phyloP scores from a whole-genome alignment of 1,139 yeast species.

The Diutina catenulata region DNA sequence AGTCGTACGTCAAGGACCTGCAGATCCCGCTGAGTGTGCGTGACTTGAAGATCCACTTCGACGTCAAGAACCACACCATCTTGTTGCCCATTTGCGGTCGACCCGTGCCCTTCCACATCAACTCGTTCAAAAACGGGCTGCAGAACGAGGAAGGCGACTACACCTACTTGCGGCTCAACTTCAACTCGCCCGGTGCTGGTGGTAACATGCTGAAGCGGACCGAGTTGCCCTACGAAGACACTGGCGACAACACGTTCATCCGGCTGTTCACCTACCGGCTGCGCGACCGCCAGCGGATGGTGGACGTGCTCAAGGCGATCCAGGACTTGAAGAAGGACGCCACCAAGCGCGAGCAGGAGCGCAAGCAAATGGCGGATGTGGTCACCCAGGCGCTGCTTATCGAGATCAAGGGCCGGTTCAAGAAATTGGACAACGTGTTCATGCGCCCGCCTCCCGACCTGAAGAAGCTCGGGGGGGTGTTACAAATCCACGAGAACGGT shows the following conservation, averaged over 20 bases:
- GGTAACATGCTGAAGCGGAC: slow-evolving; percentile 57
- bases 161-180: slow-evolving; percentile 81
- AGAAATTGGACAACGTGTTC: slow-evolving; percentile 77
- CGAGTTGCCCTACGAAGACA: slow-evolving; percentile 86
- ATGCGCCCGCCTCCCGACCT: slow-evolving; percentile 96
- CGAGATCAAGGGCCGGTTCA: slow-evolving; percentile 72
- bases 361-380: slow-evolving; percentile 88
- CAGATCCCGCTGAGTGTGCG: slow-evolving; percentile 79
- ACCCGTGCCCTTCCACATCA: slow-evolving; percentile 96
- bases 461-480: slow-evolving; percentile 83
- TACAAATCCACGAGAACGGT: slow-evolving; percentile 94
- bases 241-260: slow-evolving; percentile 74
- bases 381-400: slow-evolving; percentile 82
- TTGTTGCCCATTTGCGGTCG: slow-evolving; percentile 88
- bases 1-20: slow-evolving; percentile 85
- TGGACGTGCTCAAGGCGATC: slow-evolving; percentile 81
- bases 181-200: slow-evolving; percentile 87
- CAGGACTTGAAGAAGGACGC: slow-evolving; percentile 89
- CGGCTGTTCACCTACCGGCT: slow-evolving; percentile 84
- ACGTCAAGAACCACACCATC: slow-evolving; percentile 78
- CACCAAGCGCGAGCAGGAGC: slow-evolving; percentile 81
- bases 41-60: slow-evolving; percentile 81
- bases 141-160: slow-evolving; percentile 95
- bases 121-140: slow-evolving; percentile 87
- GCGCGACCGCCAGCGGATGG: slow-evolving; percentile 84